Evolutionary conservation across 192 early-diverging fungal genomes (phyloP), one percentile per base, ranked within the genome.

Genomic region (Martensiomyces pterosporus): DNA sequence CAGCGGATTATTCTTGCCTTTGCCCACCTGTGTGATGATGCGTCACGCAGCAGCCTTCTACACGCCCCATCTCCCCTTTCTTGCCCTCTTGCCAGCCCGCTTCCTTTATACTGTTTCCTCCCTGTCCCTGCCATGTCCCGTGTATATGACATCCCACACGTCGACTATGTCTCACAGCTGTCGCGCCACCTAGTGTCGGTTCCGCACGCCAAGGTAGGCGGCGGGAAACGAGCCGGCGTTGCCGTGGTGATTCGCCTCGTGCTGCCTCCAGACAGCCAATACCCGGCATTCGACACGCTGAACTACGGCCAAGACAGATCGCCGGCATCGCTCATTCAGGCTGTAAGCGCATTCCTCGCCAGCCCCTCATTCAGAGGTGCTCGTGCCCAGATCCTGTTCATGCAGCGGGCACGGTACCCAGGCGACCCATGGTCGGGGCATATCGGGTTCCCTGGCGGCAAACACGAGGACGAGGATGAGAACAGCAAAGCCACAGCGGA

Each of bases 361-460:
- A 10, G 34, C 6, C 37, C 29, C 0, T 35, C 2, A 1, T 23
- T 60, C 2, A 1, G 2, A 9, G 3, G 17, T 2, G 49, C 52
- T 1, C 53, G 47, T 0, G 61, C 62, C 21, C 68, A 72, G 36
- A 32, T 64, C 0, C 47, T 73, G 35, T 65, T 65, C 24, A 73
- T 73, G 27, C 69, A 60, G 47, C 61, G 69, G 2, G 57, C 69
- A 18, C 35, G 43, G 50, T 59, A 73, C 29, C 40, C 43, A 0
- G 47, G 55, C 1, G 69, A 73, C 29, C 69, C 69, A 15, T 73
- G 69, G 69, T 73, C 69, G 2, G 69, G 69, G 0, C 61, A 73
- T 26, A 73, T 73, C 39, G 69, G 69, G 41, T 73, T 73, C 27
- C 69, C 69, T 0, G 69, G 69, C 19, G 69, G 69, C 39, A 73